Percentiles rank a stretch among this genome's conserved stretches.
These are phyloP conservation scores for Tetrapisispora arboricola DNA, from an alignment of 805 yeast species.

Conservation along the genomic window DNA sequence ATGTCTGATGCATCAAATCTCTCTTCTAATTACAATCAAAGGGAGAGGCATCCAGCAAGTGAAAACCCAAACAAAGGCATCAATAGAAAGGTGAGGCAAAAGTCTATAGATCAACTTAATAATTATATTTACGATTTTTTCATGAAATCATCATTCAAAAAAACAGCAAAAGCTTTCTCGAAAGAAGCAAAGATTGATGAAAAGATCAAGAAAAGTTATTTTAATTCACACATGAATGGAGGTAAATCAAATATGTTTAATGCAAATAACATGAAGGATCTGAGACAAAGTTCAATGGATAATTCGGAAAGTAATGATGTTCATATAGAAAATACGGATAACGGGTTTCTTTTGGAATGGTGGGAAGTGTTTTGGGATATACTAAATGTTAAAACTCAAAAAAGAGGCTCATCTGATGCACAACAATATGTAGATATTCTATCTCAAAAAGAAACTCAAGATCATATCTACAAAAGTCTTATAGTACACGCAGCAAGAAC, in stretches of 20 bases:
- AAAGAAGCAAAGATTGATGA: slow-evolving; percentile 58
- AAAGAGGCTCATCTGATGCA: slow-evolving; percentile 54
- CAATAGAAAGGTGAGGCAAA: neutral
- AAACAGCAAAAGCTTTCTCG: slow-evolving; percentile 64
- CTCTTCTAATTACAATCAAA: neutral
- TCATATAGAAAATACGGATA: slow-evolving; percentile 58
- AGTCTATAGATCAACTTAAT: slow-evolving; percentile 43
- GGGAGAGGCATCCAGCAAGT: neutral
- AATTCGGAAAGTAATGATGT: neutral
- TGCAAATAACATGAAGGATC: too few relatives aligned
- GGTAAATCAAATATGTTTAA: neutral
- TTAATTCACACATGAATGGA: neutral
- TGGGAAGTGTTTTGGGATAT: slow-evolving; percentile 96
- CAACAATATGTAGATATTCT: slow-evolving; percentile 63
- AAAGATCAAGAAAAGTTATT: neutral
- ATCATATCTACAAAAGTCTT: slow-evolving; percentile 38
- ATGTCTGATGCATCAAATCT: neutral
- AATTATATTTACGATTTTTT: slow-evolving; percentile 83
- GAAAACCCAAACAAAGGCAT: neutral
- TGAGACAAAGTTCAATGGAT: neutral
- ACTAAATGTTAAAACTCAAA: slow-evolving; percentile 66
- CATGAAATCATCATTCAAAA: slow-evolving; percentile 57
- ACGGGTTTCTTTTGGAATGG: slow-evolving; percentile 86
- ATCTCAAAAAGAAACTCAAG: slow-evolving; percentile 48
- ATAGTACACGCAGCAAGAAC: slow-evolving; percentile 37